Evolutionary conservation across 2,329 filamentous ascomycete species (phyloP), one percentile per base, ranked within the genome.

Genomic region (Allantophomopsis lycopodina): DNA sequence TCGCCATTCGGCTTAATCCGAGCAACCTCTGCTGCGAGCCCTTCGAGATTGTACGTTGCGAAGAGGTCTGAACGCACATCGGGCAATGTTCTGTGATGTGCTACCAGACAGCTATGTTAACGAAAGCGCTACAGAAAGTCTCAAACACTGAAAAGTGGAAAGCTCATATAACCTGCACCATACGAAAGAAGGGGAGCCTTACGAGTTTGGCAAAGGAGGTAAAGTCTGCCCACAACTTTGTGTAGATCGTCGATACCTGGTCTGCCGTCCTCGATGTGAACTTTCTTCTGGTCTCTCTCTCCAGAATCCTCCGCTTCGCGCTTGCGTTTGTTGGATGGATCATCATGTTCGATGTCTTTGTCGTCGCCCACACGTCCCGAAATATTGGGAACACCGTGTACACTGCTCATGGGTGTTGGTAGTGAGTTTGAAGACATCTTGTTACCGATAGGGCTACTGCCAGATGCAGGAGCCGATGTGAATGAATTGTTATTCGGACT

Each of bases 171-270:
- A 28, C 23, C 8, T 28, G 18, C 35, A 28, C 23, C 23, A 28
- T 28, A 28, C 23, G 23, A 28, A 28, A 33, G 15, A 45, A 62
- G 65, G 69, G 69, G 65, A 67, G 67, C 60, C 73, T 77, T 78
- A 79, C 74, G 67, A 64, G 65, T 74, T 66, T 68, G 72, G 66
- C 73, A 73, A 62, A 80, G 66, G 53, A 78, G 68, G 61, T 79
- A 79, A 62, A 78, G 79, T 54, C 69, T 63, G 60, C 75, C 76
- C 46, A 80, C 74, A 65, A 80, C 73, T 53, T 73, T 59, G 55
- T 79, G 75, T 50, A 80, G 65, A 60, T 76, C 70, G 51, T 77
- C 68, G 59, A 79, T 76, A 60, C 69, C 70, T 48, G 71, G 62
- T 60, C 65, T 70, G 61, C 69, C 65, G 56, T 70, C 67, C 62